Percentiles rank a stretch among this genome's conserved stretches.
phyloP scores from a whole-genome alignment of 106 monocot genomes.

The Allium fistulosum region DNA sequence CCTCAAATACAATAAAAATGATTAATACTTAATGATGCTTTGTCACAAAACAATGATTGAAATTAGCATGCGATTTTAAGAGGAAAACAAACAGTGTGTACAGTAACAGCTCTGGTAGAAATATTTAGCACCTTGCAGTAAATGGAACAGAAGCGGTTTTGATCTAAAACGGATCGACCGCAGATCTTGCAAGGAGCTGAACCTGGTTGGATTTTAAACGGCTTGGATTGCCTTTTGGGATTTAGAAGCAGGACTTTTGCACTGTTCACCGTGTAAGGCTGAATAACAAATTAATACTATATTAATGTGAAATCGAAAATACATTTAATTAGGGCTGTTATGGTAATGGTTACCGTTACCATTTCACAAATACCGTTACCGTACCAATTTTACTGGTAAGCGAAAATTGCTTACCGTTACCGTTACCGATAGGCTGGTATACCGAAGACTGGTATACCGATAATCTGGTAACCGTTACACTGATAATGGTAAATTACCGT shows the following conservation, averaged over 20 bases:
- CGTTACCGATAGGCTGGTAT: no score
- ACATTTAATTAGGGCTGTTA: no score
- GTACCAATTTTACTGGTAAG: no score
- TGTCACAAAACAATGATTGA: not conserved
- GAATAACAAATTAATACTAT: not conserved
- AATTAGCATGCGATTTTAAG: no score
- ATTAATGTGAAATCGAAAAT: not conserved
- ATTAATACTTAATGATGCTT: not conserved
- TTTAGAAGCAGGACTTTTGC: conserved; percentile 50
- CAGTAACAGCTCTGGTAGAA: no score
- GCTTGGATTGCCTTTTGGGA: conserved; percentile 26
- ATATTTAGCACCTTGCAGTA: conserved; percentile 37
- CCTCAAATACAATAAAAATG: not conserved
- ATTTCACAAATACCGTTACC: no score
- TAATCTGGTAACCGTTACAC: no score
- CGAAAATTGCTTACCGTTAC: no score
- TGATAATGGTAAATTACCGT: no score
- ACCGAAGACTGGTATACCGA: no score
- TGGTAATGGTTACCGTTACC: no score
- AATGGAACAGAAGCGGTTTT: conserved; percentile 48
- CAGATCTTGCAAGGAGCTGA: conserved; percentile 19
- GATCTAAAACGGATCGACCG: conserved; percentile 20
- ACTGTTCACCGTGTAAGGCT: conserved; percentile 45
- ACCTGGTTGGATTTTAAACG: conserved; percentile 3
- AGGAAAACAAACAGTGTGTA: no score